phyloP scores from a whole-genome alignment of 176 grass and related monocot genomes.

The Lolium perenne region DNA sequence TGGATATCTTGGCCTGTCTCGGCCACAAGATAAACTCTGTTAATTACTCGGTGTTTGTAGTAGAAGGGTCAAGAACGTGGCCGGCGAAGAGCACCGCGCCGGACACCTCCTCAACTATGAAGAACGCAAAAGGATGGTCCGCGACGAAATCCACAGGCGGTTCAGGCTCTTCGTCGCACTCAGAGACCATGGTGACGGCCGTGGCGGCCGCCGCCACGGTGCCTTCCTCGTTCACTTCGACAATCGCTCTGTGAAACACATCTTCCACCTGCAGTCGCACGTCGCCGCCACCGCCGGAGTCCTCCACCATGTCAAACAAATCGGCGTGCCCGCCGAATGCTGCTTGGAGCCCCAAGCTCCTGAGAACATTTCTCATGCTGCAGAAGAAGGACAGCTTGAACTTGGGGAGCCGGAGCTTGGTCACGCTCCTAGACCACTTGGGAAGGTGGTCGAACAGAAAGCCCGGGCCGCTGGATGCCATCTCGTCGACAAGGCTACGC shows the following conservation, averaged over 20 bases:
- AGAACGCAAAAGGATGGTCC: not conserved
- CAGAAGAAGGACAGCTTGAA: constrained; percentile 15
- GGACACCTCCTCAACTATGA: constrained; percentile 5
- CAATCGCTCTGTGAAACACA: constrained; percentile 3
- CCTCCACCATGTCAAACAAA: constrained; percentile 3
- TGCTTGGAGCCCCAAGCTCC: not conserved
- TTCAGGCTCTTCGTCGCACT: not conserved
- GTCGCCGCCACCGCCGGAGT: accelerated
- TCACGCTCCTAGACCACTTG: not conserved
- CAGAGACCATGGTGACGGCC: not conserved
- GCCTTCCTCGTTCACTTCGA: constrained; percentile 20
- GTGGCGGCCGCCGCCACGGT: not conserved
- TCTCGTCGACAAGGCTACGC: not conserved
- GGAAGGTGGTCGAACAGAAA: constrained; percentile 5
- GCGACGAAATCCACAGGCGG: not conserved
- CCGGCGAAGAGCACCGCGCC: not conserved
- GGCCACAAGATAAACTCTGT: not conserved
- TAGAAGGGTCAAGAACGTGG: not conserved
- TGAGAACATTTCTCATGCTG: not conserved
- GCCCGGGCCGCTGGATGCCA: not conserved
- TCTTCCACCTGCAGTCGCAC: not conserved
- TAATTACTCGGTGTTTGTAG: not conserved
- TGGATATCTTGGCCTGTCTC: no score
- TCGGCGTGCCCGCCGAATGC: not conserved
- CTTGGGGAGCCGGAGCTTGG: constrained; percentile 3